Evolutionary conservation across 1,284 basidiomycete species (phyloP).

Genomic region (Mixia osmundae): DNA sequence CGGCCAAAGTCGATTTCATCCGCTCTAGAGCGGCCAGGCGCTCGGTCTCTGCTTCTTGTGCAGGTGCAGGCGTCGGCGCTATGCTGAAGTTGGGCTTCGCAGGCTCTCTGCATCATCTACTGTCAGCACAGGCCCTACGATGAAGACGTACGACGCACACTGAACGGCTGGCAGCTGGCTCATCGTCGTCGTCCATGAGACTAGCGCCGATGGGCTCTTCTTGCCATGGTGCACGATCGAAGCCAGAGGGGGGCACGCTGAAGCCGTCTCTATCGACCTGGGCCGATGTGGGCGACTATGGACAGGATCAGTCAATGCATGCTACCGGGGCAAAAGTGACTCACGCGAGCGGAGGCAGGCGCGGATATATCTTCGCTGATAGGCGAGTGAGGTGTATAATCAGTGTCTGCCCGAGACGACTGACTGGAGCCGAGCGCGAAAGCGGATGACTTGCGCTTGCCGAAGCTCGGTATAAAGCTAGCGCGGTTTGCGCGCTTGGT

Average conservation of each 20-base stretch:
- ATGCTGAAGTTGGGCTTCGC: slow-evolving; percentile 17
- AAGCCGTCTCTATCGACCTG: slow-evolving; percentile 28
- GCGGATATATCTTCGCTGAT: too few species aligned
- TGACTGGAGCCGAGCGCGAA: too few species aligned
- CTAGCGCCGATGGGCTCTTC: slow-evolving; percentile 7
- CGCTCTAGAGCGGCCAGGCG: slow-evolving; percentile 29
- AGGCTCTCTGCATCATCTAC: slow-evolving; percentile 5
- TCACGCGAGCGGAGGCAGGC: too few species aligned
- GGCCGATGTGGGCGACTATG: not conserved
- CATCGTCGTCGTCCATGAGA: slow-evolving; percentile 20
- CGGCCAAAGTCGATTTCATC: too few species aligned
- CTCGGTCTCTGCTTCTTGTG: slow-evolving; percentile 25
- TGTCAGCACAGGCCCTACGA: slow-evolving; percentile 4
- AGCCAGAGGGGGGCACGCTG: slow-evolving; percentile 28
- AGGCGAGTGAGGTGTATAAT: too few species aligned
- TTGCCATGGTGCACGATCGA: slow-evolving; percentile 28
- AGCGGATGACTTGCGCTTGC: too few species aligned
- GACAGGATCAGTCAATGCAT: not conserved
- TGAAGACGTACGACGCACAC: slow-evolving; percentile 9
- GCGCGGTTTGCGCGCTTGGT: too few species aligned
- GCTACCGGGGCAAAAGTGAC: not conserved
- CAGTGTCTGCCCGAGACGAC: too few species aligned
- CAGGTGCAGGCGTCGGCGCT: slow-evolving; percentile 22
- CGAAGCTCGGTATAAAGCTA: too few species aligned
- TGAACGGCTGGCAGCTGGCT: slow-evolving; percentile 7